A percentile compares a stretch with the other conserved stretches of the same genome.
Evolutionary conservation across 1,284 basidiomycete genomes (phyloP).

Genomic region (Ceratobasidium sp.): DNA sequence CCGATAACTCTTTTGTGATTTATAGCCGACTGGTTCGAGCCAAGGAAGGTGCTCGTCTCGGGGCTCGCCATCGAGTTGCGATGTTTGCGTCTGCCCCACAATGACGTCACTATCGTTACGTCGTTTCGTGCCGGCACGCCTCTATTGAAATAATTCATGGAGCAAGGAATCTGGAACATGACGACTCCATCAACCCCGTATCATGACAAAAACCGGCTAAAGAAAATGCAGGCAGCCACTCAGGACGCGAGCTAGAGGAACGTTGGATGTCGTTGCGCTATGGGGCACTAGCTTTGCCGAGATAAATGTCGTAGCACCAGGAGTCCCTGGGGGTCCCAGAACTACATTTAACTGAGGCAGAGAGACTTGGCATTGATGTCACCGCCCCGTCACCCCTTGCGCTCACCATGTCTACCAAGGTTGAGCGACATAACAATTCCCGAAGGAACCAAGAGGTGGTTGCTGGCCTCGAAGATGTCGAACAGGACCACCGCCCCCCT

Average conservation of each 20-base stretch:
- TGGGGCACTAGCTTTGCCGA: neutral
- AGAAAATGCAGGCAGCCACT: constrained; percentile 14
- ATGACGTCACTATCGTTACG: too few relatives aligned
- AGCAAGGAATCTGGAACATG: too few relatives aligned
- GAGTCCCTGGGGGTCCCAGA: neutral
- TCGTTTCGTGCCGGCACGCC: too few relatives aligned
- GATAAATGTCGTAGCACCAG: constrained; percentile 1
- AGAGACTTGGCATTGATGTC: too few relatives aligned
- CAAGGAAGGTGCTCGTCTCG: too few relatives aligned
- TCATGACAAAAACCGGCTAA: too few relatives aligned
- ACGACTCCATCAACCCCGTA: too few relatives aligned
- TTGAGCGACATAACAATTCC: neutral
- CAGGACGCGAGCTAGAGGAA: neutral
- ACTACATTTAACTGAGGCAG: neutral
- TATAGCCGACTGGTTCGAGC: too few relatives aligned
- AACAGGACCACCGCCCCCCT: constrained; percentile 52
- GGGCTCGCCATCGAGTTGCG: too few relatives aligned
- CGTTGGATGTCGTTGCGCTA: constrained; percentile 37
- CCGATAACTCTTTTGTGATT: too few relatives aligned
- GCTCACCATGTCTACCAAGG: neutral
- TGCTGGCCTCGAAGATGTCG: constrained; percentile 46
- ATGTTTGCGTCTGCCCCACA: too few relatives aligned
- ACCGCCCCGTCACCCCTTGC: neutral
- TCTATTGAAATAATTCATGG: too few relatives aligned
- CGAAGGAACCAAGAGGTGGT: constrained; percentile 12